Conservation (phyloP, 2,329 filamentous ascomycete genomes). For the Botrytis squamosa region DNA sequence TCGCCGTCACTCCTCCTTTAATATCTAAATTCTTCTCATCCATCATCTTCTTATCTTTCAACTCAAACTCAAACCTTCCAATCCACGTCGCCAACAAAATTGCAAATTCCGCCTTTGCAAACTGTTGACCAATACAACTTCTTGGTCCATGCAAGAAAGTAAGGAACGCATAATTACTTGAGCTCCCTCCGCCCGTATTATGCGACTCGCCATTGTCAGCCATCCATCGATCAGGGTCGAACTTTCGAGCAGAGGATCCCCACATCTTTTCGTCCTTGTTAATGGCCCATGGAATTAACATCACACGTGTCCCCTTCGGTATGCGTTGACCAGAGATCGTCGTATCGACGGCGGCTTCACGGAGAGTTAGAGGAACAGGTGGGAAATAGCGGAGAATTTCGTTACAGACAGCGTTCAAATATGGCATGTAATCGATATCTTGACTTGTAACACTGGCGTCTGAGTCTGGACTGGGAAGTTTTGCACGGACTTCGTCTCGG, state of each 20-base stretch:
- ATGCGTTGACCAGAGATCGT: constrained; percentile 63
- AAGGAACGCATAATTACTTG: constrained; percentile 73
- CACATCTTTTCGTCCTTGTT: constrained; percentile 70
- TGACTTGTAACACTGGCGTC: constrained; percentile 48
- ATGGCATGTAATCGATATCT: constrained; percentile 72
- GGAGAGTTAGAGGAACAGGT: constrained; percentile 69
- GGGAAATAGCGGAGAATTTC: constrained; percentile 73
- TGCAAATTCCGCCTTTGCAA: constrained; percentile 82
- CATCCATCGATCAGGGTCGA: constrained; percentile 79
- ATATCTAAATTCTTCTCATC: constrained; percentile 67
- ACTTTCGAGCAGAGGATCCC: constrained; percentile 71
- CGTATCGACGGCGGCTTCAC: constrained; percentile 63
- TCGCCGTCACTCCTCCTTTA: constrained; percentile 67
- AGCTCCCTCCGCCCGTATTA: constrained; percentile 65
- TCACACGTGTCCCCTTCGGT: constrained; percentile 67
- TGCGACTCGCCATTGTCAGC: constrained; percentile 39
- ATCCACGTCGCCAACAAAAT: constrained; percentile 76
- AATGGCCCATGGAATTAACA: constrained; percentile 63
- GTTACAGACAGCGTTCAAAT: constrained; percentile 75
- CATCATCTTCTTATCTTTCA: constrained; percentile 57
- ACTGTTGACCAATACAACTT: constrained; percentile 79
- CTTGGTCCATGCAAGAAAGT: constrained; percentile 86
- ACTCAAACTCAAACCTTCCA: constrained; percentile 67
- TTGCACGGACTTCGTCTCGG: constrained; percentile 63
- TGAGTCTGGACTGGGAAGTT: constrained; percentile 52